Conservation (phyloP, 176 grass and related monocot genomes). For the Oryza nivara region DNA sequence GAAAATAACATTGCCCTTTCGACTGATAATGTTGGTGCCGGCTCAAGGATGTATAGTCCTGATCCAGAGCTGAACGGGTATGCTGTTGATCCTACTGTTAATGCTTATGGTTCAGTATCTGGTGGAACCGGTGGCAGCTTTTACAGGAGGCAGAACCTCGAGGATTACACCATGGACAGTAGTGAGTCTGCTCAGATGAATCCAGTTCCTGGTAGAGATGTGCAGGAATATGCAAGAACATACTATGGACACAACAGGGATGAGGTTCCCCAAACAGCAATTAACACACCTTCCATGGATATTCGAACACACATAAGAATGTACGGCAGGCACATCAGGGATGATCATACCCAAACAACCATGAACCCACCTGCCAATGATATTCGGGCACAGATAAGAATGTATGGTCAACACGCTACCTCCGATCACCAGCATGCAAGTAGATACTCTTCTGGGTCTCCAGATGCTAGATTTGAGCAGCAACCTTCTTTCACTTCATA, state of each 20-base stretch:
- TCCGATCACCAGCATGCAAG: conserved; percentile 4
- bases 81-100: conserved; percentile 15
- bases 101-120: conserved; percentile 15
- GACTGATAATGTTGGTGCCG: conserved; percentile 21
- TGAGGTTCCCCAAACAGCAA: not conserved
- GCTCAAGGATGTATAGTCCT: conserved; percentile 8
- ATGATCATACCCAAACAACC: not conserved
- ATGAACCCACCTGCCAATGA: conserved; percentile 28
- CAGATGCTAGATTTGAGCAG: conserved; percentile 19
- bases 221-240: conserved; percentile 15
- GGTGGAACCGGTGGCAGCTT: conserved; percentile 25
- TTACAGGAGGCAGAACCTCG: conserved; percentile 4
- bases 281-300: conserved; percentile 6
- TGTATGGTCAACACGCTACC: conserved; percentile 34
- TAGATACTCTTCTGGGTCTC: conserved; percentile 18
- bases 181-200: conserved; percentile 1
- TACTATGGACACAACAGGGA: conserved; percentile 3
- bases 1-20: conserved; percentile 32
- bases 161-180: conserved; percentile 31
- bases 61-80: conserved; percentile 22
- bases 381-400: conserved; percentile 32
- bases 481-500: conserved; percentile 22
- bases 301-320: conserved; percentile 37
- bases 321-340: conserved; percentile 39
- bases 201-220: not conserved